phyloP scores from a whole-genome alignment of 2,329 filamentous ascomycete genomes.

The Phialophora expanda region DNA sequence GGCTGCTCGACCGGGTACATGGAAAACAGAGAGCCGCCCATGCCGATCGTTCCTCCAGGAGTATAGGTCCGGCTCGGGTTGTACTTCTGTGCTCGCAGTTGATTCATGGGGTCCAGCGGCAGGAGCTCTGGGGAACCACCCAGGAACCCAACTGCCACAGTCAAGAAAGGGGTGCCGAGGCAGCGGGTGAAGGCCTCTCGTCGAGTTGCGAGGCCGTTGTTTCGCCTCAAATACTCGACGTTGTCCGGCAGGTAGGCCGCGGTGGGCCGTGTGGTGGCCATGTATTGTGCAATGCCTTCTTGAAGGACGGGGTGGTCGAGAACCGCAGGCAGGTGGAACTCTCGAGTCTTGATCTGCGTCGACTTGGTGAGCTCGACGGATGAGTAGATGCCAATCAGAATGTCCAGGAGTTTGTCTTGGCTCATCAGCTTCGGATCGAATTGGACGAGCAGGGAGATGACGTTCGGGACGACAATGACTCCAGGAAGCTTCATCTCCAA shows the following conservation, averaged over 20 bases:
- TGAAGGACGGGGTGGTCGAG: slow-evolving; percentile 45
- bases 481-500: background rate
- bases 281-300: slow-evolving; percentile 63
- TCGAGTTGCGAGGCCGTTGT: slow-evolving; percentile 50
- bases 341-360: background rate
- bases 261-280: slow-evolving; percentile 63
- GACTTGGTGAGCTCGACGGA: background rate
- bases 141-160: background rate
- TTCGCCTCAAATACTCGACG: slow-evolving; percentile 60
- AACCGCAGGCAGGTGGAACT: slow-evolving; percentile 50
- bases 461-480: background rate
- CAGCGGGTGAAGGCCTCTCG: background rate
- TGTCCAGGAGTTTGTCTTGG: background rate
- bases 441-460: background rate
- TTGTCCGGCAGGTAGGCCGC: slow-evolving; percentile 68
- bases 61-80: slow-evolving; percentile 63
- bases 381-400: background rate
- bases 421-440: background rate
- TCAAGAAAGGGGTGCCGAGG: background rate
- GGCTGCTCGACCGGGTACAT: slow-evolving; percentile 62
- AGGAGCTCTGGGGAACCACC: background rate
- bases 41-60: slow-evolving; percentile 59
- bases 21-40: slow-evolving; percentile 59
- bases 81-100: slow-evolving; percentile 57
- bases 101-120: background rate